Conservation (phyloP, 192 early-diverging fungal genomes). For the Entomortierella beljakovae region DNA sequence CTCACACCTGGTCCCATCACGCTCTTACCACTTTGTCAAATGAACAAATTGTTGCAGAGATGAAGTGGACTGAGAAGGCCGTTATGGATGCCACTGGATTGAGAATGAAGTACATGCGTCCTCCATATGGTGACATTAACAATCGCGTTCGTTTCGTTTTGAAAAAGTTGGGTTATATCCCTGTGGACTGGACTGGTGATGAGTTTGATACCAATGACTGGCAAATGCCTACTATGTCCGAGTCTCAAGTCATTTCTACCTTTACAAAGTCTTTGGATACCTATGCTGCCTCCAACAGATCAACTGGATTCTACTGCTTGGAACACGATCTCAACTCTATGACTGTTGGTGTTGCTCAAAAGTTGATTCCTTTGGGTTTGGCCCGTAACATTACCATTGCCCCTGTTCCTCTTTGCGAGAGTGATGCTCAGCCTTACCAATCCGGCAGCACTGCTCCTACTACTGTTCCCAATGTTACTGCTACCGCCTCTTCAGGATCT, state of each 20-base stretch:
- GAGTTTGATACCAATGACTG: conserved; percentile 66
- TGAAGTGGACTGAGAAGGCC: conserved; percentile 61
- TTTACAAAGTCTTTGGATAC: conserved; percentile 16
- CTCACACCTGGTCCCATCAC: conserved; percentile 73
- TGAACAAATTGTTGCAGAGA: conserved; percentile 65
- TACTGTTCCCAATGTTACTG: background rate
- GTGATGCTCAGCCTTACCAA: conserved; percentile 30
- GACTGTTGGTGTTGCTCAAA: conserved; percentile 35
- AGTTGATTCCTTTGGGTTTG: conserved; percentile 33
- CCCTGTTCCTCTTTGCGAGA: conserved; percentile 20
- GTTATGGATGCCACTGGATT: conserved; percentile 62
- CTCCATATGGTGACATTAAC: conserved; percentile 68
- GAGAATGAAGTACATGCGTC: conserved; percentile 59
- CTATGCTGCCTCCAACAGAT: conserved; percentile 36
- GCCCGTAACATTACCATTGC: conserved; percentile 38
- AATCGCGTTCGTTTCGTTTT: conserved; percentile 60
- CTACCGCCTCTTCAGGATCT: background rate
- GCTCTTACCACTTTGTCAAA: conserved; percentile 49
- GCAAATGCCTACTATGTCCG: conserved; percentile 40
- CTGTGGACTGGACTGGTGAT: conserved; percentile 38
- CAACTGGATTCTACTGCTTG: conserved; percentile 38
- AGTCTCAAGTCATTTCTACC: conserved; percentile 1
- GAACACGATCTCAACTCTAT: conserved; percentile 33
- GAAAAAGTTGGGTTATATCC: conserved; percentile 44
- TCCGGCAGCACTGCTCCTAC: background rate